These are phyloP conservation scores for Sherardia arvensis DNA, from an alignment of 257 asterid genomes.

Conservation along the genomic window DNA sequence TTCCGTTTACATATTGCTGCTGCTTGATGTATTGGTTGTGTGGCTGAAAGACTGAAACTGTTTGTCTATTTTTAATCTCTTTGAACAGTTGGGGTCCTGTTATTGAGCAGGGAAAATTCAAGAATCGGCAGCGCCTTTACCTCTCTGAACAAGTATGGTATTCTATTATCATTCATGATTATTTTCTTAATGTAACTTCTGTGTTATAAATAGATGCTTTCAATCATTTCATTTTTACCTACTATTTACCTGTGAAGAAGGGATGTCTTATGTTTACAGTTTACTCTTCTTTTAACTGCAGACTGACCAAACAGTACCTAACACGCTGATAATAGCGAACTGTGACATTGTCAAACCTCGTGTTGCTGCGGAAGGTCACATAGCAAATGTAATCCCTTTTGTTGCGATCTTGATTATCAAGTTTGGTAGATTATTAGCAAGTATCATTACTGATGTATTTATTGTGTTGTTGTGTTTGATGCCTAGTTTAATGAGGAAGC, in stretches of 20 bases:
- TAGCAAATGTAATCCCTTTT: slow-evolving; percentile 53
- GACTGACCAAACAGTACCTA: slow-evolving; percentile 94
- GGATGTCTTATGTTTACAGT: neutral
- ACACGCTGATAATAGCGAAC: slow-evolving; percentile 85
- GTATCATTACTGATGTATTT: neutral
- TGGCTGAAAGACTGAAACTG: neutral
- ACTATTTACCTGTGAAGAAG: too few relatives aligned
- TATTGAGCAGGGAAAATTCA: slow-evolving; percentile 47
- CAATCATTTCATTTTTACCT: too few relatives aligned
- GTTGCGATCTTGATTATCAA: neutral
- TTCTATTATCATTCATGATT: neutral
- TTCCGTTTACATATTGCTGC: neutral
- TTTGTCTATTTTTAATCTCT: neutral
- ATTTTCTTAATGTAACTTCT: too few relatives aligned
- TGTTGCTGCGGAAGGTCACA: slow-evolving; percentile 79
- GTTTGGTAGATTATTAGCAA: slow-evolving; percentile 1
- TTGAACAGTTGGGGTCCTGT: slow-evolving; percentile 81
- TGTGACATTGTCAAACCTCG: slow-evolving; percentile 93
- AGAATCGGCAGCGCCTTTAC: slow-evolving; percentile 78
- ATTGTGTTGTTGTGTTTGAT: slow-evolving; percentile 16
- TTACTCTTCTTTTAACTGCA: slow-evolving; percentile 18
- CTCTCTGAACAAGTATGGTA: slow-evolving; percentile 74
- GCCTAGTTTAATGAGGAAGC: slow-evolving; percentile 93
- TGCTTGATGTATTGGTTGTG: neutral
- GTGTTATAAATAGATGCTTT: too few relatives aligned